Percentiles rank a stretch among this genome's conserved stretches.
Evolutionary conservation across 140 eudicot species (phyloP).

Genomic region (Flaveria floridana): DNA sequence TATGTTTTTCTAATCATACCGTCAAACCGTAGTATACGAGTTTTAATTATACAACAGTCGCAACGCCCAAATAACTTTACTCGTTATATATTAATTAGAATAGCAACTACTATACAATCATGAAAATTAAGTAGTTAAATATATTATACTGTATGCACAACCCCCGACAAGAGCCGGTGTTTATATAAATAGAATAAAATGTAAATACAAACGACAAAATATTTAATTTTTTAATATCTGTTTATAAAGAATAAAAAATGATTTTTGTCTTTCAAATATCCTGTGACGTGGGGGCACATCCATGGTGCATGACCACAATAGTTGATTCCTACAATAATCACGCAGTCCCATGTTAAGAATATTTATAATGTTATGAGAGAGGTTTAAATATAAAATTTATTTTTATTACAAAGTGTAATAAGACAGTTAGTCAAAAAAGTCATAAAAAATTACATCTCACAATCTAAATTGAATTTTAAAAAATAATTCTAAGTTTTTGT

Average conservation of each 20-base stretch:
- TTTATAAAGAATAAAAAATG: slow-evolving; percentile 1
- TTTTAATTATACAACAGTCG: too few relatives aligned
- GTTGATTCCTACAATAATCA: slow-evolving; percentile 2
- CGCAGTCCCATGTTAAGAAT: slow-evolving; percentile 9
- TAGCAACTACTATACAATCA: too few relatives aligned
- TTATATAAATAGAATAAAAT: not conserved
- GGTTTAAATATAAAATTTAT: too few relatives aligned
- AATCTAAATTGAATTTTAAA: too few relatives aligned
- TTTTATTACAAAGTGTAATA: too few relatives aligned
- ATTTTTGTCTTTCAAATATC: slow-evolving; percentile 10
- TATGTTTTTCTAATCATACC: too few relatives aligned
- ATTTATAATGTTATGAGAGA: not conserved
- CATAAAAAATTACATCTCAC: too few relatives aligned
- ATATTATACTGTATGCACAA: slow-evolving; percentile 17
- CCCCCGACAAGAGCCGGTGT: slow-evolving; percentile 21
- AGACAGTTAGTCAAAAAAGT: too few relatives aligned
- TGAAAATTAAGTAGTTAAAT: not conserved
- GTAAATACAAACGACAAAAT: not conserved
- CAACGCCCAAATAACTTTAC: too few relatives aligned
- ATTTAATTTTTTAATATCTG: not conserved
- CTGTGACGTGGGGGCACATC: slow-evolving; percentile 35
- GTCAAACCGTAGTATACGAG: too few relatives aligned
- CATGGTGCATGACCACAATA: slow-evolving; percentile 23
- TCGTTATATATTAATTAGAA: too few relatives aligned
- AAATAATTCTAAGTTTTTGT: too few relatives aligned